Conservation (phyloP, 345 rosid species). For the Citrus glauca region DNA sequence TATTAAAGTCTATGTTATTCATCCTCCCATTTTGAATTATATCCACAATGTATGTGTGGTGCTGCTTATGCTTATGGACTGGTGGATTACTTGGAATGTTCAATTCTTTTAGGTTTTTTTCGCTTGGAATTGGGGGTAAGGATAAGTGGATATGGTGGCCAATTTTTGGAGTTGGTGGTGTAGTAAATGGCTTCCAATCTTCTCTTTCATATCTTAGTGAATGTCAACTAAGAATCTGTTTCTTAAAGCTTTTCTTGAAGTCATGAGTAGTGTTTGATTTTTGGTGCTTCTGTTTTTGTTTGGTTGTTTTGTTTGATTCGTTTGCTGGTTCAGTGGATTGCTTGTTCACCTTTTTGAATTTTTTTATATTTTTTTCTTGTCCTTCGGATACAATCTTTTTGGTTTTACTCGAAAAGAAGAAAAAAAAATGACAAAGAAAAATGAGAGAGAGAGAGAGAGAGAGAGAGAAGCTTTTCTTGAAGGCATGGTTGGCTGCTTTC, state of each 20-base stretch:
- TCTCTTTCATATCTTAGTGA: background rate
- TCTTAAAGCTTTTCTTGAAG: background rate
- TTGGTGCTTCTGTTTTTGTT: background rate
- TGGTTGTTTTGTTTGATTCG: background rate
- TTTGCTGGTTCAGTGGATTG: background rate
- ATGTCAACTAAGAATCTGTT: background rate
- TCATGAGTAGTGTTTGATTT: background rate
- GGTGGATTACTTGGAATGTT: background rate
- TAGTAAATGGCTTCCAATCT: background rate
- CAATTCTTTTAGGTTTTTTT: background rate
- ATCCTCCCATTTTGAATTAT: background rate
- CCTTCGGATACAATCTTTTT: background rate
- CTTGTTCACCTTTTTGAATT: background rate
- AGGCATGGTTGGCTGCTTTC: background rate
- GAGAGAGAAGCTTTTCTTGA: background rate
- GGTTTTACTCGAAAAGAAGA: background rate
- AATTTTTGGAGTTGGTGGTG: background rate
- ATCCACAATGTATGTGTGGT: background rate
- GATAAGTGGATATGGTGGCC: background rate
- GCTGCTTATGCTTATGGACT: background rate
- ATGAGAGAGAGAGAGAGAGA: background rate
- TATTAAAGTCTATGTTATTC: background rate
- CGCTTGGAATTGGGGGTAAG: background rate
- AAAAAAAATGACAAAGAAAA: no score
- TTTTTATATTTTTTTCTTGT: background rate